Conservation (phyloP, 306 rosid genomes). For the Cyclanthera cordifolia region DNA sequence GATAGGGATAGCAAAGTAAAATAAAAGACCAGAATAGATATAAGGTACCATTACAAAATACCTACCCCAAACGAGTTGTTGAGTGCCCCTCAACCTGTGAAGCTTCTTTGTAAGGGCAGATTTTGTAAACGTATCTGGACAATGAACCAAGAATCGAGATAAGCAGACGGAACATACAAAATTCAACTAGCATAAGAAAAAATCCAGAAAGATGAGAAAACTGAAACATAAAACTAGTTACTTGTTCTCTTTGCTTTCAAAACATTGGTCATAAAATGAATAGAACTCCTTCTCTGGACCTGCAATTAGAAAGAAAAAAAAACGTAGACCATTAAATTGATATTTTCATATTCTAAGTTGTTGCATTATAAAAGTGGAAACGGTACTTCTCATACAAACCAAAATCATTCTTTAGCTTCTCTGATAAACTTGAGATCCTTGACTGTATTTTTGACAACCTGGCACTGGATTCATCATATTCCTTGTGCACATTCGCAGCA, state of each 20-base stretch:
- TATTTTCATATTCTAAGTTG: neutral
- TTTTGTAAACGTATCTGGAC: constrained; percentile 83
- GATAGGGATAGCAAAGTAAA: neutral
- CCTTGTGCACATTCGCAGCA: constrained; percentile 81
- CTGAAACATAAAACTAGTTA: constrained; percentile 23
- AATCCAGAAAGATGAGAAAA: constrained; percentile 7
- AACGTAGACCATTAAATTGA: constrained; percentile 1
- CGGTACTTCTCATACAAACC: constrained; percentile 45
- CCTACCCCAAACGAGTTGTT: constrained; percentile 88
- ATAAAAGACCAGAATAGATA: neutral
- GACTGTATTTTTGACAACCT: constrained; percentile 77
- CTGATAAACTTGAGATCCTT: constrained; percentile 66
- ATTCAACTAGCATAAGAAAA: constrained; percentile 12
- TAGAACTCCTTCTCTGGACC: constrained; percentile 90
- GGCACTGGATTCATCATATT: constrained; percentile 75
- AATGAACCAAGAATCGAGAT: constrained; percentile 15
- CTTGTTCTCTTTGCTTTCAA: constrained; percentile 92
- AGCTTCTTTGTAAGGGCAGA: constrained; percentile 92
- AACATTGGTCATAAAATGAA: constrained; percentile 70
- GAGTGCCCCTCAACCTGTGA: constrained; percentile 82
- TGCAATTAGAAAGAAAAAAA: constrained; percentile 23
- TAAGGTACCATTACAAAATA: neutral
- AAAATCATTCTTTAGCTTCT: constrained; percentile 74
- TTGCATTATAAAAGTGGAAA: neutral
- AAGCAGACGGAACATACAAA: neutral